Evolutionary conservation across 1,284 basidiomycete species (phyloP).

Genomic region (Boletus semigastroideus): DNA sequence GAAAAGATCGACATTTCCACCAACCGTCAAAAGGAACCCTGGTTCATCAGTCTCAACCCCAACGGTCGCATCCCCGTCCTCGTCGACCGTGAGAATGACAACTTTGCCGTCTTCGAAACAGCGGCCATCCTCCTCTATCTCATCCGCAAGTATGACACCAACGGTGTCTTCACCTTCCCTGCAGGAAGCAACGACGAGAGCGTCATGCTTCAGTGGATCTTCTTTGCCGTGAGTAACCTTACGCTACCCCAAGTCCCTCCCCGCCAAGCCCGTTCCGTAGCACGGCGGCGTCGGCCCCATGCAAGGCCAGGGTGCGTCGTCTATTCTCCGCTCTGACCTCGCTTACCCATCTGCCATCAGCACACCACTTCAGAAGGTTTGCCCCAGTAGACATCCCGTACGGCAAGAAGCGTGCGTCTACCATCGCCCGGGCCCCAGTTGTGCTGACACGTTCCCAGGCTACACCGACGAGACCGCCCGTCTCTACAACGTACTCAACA

Average conservation of each 20-base stretch:
- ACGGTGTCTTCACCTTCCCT: conserved; percentile 52
- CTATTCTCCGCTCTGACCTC: background rate
- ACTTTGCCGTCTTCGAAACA: conserved; percentile 56
- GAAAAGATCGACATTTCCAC: conserved; percentile 50
- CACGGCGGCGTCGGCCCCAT: conserved; percentile 45
- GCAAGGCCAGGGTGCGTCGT: conserved; percentile 42
- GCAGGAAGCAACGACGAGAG: conserved; percentile 44
- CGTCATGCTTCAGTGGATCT: conserved; percentile 66
- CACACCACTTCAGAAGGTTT: conserved; percentile 37
- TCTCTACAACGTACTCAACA: conserved; percentile 54
- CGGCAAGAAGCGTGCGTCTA: conserved; percentile 33
- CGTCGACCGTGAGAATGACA: conserved; percentile 40
- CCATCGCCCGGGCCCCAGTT: background rate
- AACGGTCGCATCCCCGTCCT: conserved; percentile 64
- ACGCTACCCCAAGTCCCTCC: background rate
- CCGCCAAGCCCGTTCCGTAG: conserved; percentile 10
- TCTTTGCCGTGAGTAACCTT: conserved; percentile 48
- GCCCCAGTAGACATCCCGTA: conserved; percentile 44
- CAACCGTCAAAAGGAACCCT: conserved; percentile 51
- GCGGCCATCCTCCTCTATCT: conserved; percentile 62
- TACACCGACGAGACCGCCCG: conserved; percentile 54
- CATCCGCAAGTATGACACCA: conserved; percentile 50
- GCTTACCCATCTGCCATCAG: conserved; percentile 15
- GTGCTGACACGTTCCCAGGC: conserved; percentile 27
- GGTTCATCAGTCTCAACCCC: conserved; percentile 55